Evolutionary conservation across 2,329 filamentous ascomycete genomes (phyloP), one percentile per base, ranked within the genome.

Genomic region (Rugonectria rugulosa): DNA sequence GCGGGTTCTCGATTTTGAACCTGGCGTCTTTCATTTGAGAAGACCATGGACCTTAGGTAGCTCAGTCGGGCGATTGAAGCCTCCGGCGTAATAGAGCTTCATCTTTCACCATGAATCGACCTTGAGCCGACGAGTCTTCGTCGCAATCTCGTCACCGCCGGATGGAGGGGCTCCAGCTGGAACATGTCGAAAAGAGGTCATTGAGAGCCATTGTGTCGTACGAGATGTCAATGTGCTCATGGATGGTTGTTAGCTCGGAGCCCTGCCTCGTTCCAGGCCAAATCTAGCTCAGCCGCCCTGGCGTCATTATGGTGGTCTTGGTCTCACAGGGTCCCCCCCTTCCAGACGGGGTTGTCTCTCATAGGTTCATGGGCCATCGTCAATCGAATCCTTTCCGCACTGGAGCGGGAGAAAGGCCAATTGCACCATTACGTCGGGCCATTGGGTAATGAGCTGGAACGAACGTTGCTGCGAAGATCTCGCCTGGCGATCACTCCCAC

Each of bases 11-110:
- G 52, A 44, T 41, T 27, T 23, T 29, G 57, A 48, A 34, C 44
- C 29, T 31, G 63, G 63, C 64, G 64, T 66, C 66, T 54, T 60
- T 46, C 53, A 24, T 20, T 58, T 50, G n/a, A 21, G 21, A 20
- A 46, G 26, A 44, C 27, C 23, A 37, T 49, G 34, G 41, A 37
- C 32, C 12, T 36, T 45, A 40, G 36, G 53, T 43, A 52, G 51
- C 36, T 55, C 34, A 31, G 40, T 41, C 1, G 29, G 24, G 21
- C 44, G 17, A 59, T 42, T 49, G 26, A 51, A 51, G 51, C 51
- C 48, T 42, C 51, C 53, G 49, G 50, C 32, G 24, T 38, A 45
- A 51, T 45, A 38, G 48, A 64, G 48, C 46, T 40, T 24, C 46
- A 53, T 20, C 20, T 59, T 40, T 31, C 21, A n/a, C 15, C n/a